Base-by-base conservation (phyloP, 2,329 filamentous ascomycete genomes). In the Verticillium isaacii region DNA sequence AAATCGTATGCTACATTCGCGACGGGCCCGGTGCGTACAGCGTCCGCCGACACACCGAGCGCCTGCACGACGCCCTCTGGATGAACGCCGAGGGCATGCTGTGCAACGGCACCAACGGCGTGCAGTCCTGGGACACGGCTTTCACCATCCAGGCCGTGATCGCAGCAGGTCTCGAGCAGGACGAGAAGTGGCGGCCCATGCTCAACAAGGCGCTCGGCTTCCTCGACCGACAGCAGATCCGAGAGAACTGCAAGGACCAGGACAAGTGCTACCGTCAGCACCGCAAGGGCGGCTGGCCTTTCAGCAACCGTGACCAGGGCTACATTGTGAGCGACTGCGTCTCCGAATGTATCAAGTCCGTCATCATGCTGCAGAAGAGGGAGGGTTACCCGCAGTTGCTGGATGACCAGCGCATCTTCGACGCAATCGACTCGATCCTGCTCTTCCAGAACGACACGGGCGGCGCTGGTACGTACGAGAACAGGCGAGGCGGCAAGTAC, bases 271-370 rank as follows among this genome's bases (percentile, higher is more conserved):
- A 99, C 73, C 89, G 95, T 23, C 94, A 98, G 71, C 87, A 89
- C 64, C 86, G 94, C 55, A 97, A 96, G 75, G 95, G 95, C 1
- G 95, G 90, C 0, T 99, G 95, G 95, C 91, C 91, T 0, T 99
- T 99, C 73, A 97, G 93, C 76, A 99, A 89, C 69, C 90, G 87
- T 69, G 88, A 89, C 41, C 95, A 99, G 75, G 95, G 95, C 54
- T 99, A 99, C 72, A 93, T 91, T 0, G 95, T 99, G 45, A 96
- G 91, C 67, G 95, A 99, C 75, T 98, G 94, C 73, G 92, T 96
- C 2, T 90, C 93, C 0, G 95, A 99, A 78, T 93, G 89, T 2
- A 77, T 99, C 50, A 97, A 97, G 71, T 86, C 91, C 0, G 89
- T 95, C 29, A 87, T 99, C 37, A 83, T 93, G 66, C 82, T 98